These are phyloP conservation scores for Penicillium tannophilum DNA, from an alignment of 495 filamentous ascomycete genomes.

Conservation along the genomic window DNA sequence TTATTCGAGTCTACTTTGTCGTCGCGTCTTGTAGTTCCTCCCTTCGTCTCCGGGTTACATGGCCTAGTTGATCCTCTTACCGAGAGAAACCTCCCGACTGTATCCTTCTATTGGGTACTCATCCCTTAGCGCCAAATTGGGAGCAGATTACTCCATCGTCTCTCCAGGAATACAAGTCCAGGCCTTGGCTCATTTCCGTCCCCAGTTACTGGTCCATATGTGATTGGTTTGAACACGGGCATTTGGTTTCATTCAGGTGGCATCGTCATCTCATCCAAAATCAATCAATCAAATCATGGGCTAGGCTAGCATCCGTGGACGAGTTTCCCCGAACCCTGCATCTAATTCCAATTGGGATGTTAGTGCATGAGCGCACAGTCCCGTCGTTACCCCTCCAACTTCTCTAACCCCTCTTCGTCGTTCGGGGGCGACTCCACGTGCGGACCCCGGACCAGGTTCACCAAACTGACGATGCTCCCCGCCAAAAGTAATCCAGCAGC, in stretches of 20 bases:
- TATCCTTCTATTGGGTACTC: neutral
- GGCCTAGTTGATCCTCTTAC: conserved; percentile 1
- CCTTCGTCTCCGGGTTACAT: neutral
- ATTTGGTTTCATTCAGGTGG: conserved; percentile 20
- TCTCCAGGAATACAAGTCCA: neutral
- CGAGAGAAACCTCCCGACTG: neutral
- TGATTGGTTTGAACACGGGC: conserved; percentile 9
- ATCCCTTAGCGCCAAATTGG: neutral
- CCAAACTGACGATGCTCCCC: conserved; percentile 30
- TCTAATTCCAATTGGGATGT: conserved; percentile 4
- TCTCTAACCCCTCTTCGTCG: conserved; percentile 23
- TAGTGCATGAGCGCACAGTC: conserved; percentile 9
- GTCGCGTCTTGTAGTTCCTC: neutral
- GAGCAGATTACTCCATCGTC: neutral
- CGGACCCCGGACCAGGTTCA: conserved; percentile 28
- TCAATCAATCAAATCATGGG: neutral
- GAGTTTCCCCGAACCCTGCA: conserved; percentile 24
- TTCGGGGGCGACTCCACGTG: conserved; percentile 14
- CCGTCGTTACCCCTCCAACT: conserved; percentile 4
- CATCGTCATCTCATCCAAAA: conserved; percentile 21
- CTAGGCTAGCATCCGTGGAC: conserved; percentile 7
- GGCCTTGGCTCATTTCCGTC: conserved; percentile 5
- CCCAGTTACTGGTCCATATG: neutral
- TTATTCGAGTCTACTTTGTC: conserved; percentile 10
- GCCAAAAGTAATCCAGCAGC: conserved; percentile 53